Percentiles rank a stretch among this genome's conserved stretches.
Conservation (phyloP, 2,329 filamentous ascomycete species). For the Lojkania enalia region DNA sequence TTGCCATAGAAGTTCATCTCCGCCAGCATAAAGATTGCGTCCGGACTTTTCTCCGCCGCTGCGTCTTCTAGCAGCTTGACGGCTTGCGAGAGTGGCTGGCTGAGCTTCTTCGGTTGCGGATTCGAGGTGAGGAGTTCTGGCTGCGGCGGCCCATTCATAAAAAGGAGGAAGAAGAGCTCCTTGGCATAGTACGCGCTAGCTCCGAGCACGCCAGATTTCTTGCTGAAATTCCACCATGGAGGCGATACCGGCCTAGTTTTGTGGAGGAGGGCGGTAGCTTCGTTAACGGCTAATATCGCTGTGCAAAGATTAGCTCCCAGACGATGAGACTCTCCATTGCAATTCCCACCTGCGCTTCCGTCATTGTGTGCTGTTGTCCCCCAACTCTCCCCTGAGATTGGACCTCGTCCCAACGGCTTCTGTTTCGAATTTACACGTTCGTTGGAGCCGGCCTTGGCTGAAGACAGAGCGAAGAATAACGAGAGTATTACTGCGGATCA, state of each 20-base stretch:
- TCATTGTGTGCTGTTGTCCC: conserved; percentile 14
- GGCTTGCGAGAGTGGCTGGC: conserved; percentile 59
- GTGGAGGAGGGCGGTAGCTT: conserved; percentile 47
- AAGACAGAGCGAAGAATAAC: conserved; percentile 29
- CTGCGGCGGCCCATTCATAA: conserved; percentile 63
- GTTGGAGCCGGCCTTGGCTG: conserved; percentile 28
- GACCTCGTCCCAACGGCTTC: conserved; percentile 26
- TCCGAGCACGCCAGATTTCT: conserved; percentile 62
- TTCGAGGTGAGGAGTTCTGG: conserved; percentile 48
- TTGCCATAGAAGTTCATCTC: conserved; percentile 98
- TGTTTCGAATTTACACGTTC: conserved; percentile 27
- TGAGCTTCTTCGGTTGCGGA: conserved; percentile 48
- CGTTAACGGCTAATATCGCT: conserved; percentile 34
- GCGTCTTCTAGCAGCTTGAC: conserved; percentile 63
- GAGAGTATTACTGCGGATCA: conserved; percentile 34
- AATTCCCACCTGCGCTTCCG: conserved; percentile 22
- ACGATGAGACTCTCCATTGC: background rate
- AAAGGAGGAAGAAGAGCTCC: conserved; percentile 64
- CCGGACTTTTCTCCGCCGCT: conserved; percentile 64
- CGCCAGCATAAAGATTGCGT: conserved; percentile 86
- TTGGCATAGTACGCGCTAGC: conserved; percentile 63
- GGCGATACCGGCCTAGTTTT: conserved; percentile 47
- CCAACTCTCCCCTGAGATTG: conserved; percentile 19
- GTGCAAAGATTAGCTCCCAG: conserved; percentile 16
- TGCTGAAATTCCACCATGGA: conserved; percentile 48